phyloP scores from a whole-genome alignment of 192 early-diverging fungal genomes.

The Cetraspora pellucida region DNA sequence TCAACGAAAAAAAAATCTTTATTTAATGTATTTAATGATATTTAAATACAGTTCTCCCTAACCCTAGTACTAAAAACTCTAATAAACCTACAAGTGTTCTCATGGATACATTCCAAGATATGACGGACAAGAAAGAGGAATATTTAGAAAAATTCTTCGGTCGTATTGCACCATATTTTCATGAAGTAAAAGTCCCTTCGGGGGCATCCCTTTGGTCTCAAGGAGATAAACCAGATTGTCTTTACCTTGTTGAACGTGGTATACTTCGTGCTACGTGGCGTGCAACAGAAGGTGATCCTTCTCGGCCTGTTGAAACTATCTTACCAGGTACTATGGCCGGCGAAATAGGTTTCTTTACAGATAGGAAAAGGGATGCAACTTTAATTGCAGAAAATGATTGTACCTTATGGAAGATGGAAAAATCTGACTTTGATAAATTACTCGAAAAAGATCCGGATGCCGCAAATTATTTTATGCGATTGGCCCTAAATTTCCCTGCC shows the following conservation, averaged over 20 bases:
- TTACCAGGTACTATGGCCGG: conserved; percentile 92
- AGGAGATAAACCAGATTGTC: conserved; percentile 57
- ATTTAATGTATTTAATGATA: neutral
- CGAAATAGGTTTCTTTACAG: conserved; percentile 80
- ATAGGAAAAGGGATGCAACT: conserved; percentile 53
- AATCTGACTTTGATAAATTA: conserved; percentile 66
- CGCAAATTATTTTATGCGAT: conserved; percentile 75
- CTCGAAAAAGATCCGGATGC: conserved; percentile 66
- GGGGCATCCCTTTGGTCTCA: conserved; percentile 70
- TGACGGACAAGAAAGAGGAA: conserved; percentile 52
- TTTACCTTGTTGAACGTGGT: conserved; percentile 82
- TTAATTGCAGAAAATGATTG: conserved; percentile 66
- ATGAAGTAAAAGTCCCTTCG: conserved; percentile 51
- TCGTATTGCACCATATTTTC: conserved; percentile 67
- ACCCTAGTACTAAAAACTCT: conserved; percentile 32
- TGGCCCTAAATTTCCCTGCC: conserved; percentile 74
- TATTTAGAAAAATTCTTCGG: conserved; percentile 63
- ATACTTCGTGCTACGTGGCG: conserved; percentile 52
- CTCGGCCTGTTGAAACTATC: conserved; percentile 72
- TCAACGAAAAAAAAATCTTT: neutral
- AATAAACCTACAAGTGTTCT: conserved; percentile 61
- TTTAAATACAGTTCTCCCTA: neutral
- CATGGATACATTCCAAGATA: conserved; percentile 66
- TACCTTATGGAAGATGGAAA: conserved; percentile 76
- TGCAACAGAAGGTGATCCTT: conserved; percentile 43